Base-by-base conservation (phyloP, 1,139 yeast species). In the Lodderomyces margitis region DNA sequence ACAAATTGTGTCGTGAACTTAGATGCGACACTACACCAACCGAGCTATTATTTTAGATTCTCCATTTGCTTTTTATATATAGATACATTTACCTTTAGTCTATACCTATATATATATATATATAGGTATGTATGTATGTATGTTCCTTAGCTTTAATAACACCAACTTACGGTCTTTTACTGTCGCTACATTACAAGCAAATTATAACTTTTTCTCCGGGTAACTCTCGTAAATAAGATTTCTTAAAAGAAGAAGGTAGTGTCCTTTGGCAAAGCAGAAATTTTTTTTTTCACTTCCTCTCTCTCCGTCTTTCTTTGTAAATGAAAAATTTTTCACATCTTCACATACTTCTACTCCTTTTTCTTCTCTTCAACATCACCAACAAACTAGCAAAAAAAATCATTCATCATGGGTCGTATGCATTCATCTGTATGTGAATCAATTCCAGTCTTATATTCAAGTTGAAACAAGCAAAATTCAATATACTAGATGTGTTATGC, bases 371-470 rank as follows among this genome's bases (percentile, higher is more conserved):
- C 45, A 43, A 38, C 44, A 12, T 12, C 38, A 8, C 7, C 33
- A 7, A 14, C 17, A 38, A 37, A 39, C 43, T 30, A 39, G 43
- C 46, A 53, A 54, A 47, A 57, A 57, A 55, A 62, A 72, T 62
- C 73, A 66, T 66, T 69, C 75, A 78, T 72, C 66, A 81, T 81
- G 87, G 87, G 83, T 81, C 85, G 87, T 78, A 76, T 81, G 81
- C 87, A 81, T 77, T 79, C 85, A 73, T 66, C 80, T 70, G 87
- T 81, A 81, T 78, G 87, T 81, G 70, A 57, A 17, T 23, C 28
- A 34, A 12, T 5, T n/a, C 17, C 19, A 5, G 16, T 3, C 11
- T 9, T 6, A 31, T 19, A 16, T 16, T 8, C 21, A 31, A n/a
- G n/a, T n/a, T n/a, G 7, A 27, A 25, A 17, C 15, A 21, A 16